Conservation (phyloP, 495 filamentous ascomycete species). For the Tetracladium setigerum region DNA sequence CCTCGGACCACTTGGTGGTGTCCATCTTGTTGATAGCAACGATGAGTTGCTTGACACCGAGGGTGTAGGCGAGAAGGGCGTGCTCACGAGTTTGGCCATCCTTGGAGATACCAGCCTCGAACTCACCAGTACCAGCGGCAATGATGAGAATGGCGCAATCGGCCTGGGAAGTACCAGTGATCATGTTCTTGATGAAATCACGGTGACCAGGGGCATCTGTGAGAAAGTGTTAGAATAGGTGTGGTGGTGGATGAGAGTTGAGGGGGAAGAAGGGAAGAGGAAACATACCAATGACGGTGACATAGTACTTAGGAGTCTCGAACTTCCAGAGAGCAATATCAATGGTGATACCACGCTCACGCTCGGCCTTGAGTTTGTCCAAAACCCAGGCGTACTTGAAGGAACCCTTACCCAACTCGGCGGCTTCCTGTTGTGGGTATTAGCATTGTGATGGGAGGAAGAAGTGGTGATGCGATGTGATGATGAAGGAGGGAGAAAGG, state of each 20-base stretch:
- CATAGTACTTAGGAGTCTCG: conserved; percentile 97
- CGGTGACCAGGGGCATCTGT: conserved; percentile 96
- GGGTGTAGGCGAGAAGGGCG: conserved; percentile 99
- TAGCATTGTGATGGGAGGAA: conserved; percentile 23
- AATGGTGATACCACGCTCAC: conserved; percentile 99
- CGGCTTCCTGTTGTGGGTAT: conserved; percentile 69
- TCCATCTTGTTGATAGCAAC: conserved; percentile 99
- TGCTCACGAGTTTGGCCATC: conserved; percentile 99
- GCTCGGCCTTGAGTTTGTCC: conserved; percentile 99
- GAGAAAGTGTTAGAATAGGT: conserved; percentile 2
- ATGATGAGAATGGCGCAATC: conserved; percentile 99
- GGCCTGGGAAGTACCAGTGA: conserved; percentile 99
- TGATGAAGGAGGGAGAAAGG: background rate
- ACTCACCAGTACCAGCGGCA: conserved; percentile 99
- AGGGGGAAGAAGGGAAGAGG: too few species aligned
- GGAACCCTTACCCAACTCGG: conserved; percentile 99
- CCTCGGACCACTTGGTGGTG: conserved; percentile 96
- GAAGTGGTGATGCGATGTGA: background rate
- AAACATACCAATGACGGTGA: conserved; percentile 90
- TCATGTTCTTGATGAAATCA: conserved; percentile 99
- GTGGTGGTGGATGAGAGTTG: conserved; percentile 11
- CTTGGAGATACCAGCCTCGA: conserved; percentile 99
- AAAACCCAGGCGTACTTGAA: conserved; percentile 99
- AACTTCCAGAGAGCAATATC: conserved; percentile 99
- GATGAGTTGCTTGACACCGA: conserved; percentile 99